Evolutionary conservation across 2,329 filamentous ascomycete genomes (phyloP).

Genomic region (Exophiala sp.): DNA sequence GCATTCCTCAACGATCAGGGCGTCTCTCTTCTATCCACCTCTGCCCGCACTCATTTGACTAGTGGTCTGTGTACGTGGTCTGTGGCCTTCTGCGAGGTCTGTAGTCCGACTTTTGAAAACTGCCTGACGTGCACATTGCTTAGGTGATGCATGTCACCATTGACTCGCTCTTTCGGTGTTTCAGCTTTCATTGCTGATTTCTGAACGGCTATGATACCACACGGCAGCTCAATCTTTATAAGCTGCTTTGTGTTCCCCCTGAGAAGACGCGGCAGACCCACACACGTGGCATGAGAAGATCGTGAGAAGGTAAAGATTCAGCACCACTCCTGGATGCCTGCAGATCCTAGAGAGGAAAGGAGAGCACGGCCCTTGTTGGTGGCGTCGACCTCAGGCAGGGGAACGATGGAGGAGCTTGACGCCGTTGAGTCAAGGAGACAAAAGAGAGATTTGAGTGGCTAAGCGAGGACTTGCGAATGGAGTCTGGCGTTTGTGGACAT

Average conservation of each 20-base stretch:
- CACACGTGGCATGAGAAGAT: too few relatives aligned
- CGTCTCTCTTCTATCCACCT: not conserved
- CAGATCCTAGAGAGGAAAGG: constrained; percentile 8
- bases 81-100: not conserved
- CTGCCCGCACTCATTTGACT: not conserved
- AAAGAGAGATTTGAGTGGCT: not conserved
- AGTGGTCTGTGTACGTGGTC: not conserved
- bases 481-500: not conserved
- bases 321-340: too few relatives aligned
- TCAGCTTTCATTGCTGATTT: not conserved
- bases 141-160: constrained; percentile 6
- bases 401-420: constrained; percentile 1
- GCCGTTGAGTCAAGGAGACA: constrained; percentile 13
- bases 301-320: too few relatives aligned
- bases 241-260: not conserved
- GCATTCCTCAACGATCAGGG: not conserved
- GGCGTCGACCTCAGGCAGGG: constrained; percentile 2
- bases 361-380: not conserved
- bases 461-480: not conserved
- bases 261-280: too few relatives aligned
- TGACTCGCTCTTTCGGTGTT: not conserved
- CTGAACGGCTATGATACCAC: constrained; percentile 2
- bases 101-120: too few relatives aligned
- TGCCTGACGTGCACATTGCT: not conserved
- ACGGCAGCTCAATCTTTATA: not conserved